These are phyloP conservation scores for Prunus kanzakura DNA, from an alignment of 306 rosid genomes.

Conservation along the genomic window DNA sequence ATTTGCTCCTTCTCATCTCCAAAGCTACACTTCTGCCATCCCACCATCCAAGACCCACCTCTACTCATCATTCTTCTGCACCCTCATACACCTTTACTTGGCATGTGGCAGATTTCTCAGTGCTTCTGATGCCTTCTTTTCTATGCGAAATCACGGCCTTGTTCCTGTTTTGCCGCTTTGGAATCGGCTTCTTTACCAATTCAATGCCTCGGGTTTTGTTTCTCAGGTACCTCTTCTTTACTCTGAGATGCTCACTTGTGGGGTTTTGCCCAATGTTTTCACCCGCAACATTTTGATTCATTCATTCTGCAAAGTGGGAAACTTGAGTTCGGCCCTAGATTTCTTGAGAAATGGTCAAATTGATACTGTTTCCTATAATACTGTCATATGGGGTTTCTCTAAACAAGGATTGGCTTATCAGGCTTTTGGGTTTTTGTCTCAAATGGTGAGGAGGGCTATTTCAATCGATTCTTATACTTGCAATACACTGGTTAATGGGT, in stretches of 20 bases:
- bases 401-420: constrained; percentile 49
- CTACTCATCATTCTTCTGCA: constrained; percentile 63
- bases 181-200: constrained; percentile 53
- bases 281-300: constrained; percentile 67
- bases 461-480: constrained; percentile 55
- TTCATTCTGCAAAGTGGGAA: constrained; percentile 64
- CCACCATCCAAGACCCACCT: constrained; percentile 45
- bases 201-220: constrained; percentile 58
- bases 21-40: constrained; percentile 13
- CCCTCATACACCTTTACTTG: constrained; percentile 70
- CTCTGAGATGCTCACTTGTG: constrained; percentile 53
- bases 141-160: constrained; percentile 52
- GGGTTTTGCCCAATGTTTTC: constrained; percentile 61
- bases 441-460: constrained; percentile 58
- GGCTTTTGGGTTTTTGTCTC: constrained; percentile 71
- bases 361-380: constrained; percentile 66
- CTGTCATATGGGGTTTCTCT: constrained; percentile 71
- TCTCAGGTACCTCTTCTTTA: constrained; percentile 57
- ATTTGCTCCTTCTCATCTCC: constrained; percentile 9
- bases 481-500: constrained; percentile 60
- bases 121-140: constrained; percentile 47
- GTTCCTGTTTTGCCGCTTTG: constrained; percentile 56
- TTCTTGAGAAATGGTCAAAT: constrained; percentile 38
- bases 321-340: constrained; percentile 53
- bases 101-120: constrained; percentile 42